Conservation (phyloP, 2,329 filamentous ascomycete species). For the Trichoderma cornu-damae region DNA sequence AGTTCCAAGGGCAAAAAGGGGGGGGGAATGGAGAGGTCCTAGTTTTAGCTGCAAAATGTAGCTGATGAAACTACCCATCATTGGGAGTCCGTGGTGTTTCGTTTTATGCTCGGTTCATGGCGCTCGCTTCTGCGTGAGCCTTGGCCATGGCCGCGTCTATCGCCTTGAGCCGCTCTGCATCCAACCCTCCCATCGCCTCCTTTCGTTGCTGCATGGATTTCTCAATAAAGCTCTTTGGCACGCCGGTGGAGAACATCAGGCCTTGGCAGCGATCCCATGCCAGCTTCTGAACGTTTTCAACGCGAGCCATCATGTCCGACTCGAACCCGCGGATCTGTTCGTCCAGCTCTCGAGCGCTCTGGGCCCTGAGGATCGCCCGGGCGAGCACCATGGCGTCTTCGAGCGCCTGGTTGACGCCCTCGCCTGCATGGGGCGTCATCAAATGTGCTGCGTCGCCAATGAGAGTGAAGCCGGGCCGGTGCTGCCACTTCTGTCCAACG, state of each 20-base stretch:
- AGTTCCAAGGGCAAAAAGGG: background rate
- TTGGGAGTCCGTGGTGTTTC: background rate
- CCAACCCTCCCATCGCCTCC: background rate
- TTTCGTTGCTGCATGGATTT: slow-evolving; percentile 27
- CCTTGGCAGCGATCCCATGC: slow-evolving; percentile 42
- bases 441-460: slow-evolving; percentile 17
- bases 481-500: slow-evolving; percentile 35
- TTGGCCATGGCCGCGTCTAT: slow-evolving; percentile 5
- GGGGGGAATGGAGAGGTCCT: background rate
- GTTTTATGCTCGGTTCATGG: background rate
- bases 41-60: background rate
- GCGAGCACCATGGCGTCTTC: slow-evolving; percentile 49
- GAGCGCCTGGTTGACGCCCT: slow-evolving; percentile 30
- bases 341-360: slow-evolving; percentile 30
- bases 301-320: slow-evolving; percentile 36
- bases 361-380: slow-evolving; percentile 35
- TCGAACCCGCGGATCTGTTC: slow-evolving; percentile 35
- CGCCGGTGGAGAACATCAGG: slow-evolving; percentile 45
- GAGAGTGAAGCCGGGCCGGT: slow-evolving; percentile 9
- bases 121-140: slow-evolving; percentile 1
- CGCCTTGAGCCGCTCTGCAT: background rate
- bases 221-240: slow-evolving; percentile 41
- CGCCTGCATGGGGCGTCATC: slow-evolving; percentile 27
- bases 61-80: background rate
- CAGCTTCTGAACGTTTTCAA: slow-evolving; percentile 36